Evolutionary conservation across 139 green algal species (phyloP), one percentile per base, ranked within the genome.

Genomic region (Chlamydomonas sphaeroides): DNA sequence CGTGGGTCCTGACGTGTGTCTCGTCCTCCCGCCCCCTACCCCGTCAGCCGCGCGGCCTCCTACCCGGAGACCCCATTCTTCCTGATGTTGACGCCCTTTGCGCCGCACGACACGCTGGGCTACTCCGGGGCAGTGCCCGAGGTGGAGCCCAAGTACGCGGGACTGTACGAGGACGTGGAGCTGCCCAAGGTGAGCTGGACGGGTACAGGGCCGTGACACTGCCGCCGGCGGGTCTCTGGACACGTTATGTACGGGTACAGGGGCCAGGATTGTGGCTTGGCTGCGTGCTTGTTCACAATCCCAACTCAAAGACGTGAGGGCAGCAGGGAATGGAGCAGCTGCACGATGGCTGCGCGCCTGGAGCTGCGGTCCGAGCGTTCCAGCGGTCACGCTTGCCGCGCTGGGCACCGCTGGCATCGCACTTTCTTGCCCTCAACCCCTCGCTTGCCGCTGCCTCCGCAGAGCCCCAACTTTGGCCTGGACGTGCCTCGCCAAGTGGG

Each of bases 401-500:
- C n/a, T n/a, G n/a, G n/a, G n/a, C n/a, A n/a, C n/a, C n/a, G n/a
- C n/a, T n/a, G n/a, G n/a, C n/a, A n/a, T n/a, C n/a, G n/a, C n/a
- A 21, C 45, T 53, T 53, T 53, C 45, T 53, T 21, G 14, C 45
- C 45, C 45, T 21, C 45, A 10, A 10, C 45, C 10, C 17, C 51
- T 23, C 25, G 41, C n/a, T n/a, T n/a, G n/a, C 51, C 51, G 18
- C 20, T 26, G 17, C 33, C 23, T 32, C 45, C n/a, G 30, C 80
- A 86, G 70, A 66, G 41, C 36, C 51, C 70, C 18, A 87, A 87
- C 56, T 87, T 69, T n/a, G 73, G 66, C 32, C 36, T 48, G 11
- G 5, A 45, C 51, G 33, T 82, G 38, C 82, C 82, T 2, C 6
- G 7, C 14, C 21, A 79, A 49, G 79, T 87, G 65, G 68, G 80